Base-by-base conservation (phyloP, 805 yeast genomes). In the Myxozyma melibiosi region DNA sequence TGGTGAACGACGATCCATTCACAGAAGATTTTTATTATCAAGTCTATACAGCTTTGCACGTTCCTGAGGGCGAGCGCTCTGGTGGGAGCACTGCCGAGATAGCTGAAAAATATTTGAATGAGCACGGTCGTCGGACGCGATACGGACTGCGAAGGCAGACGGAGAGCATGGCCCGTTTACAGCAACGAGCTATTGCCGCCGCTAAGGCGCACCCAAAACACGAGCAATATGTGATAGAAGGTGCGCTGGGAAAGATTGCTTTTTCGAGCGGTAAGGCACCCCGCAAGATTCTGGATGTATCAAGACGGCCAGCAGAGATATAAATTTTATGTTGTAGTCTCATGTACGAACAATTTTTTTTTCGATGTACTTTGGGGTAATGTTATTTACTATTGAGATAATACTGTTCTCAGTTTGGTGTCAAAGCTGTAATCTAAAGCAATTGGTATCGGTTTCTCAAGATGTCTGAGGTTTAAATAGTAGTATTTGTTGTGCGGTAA, bases 1-100 rank as follows among this genome's bases (percentile, higher is more conserved):
- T 94, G 73, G 97, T 94, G 48, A 88, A 97, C 9, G 97, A 91
- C 55, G 98, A 94, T 73, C 99, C 99, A 13, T 89, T 88, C 73
- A 90, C 88, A 68, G 99, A 94, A 73, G 99, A 94, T 76, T 94
- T 92, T 69, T 94, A 94, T 70, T 89, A 86, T 68, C 98, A 94
- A 73, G 97, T 94, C 40, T 88, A 83, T 74, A 87, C 91, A 67
- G 83, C 86, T 63, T 77, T 88, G 62, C 85, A 85, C 67, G 78
- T 79, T 13, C 58, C 57, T 16, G 38, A 53, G 35, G 57, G 50
- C 14, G 48, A 50, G 6, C 60, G 39, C 28, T 35, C 34, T 14
- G 57, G 59, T 16, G 54, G 50, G 11, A 55, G 52, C 30, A 51
- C 57, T 16, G 42, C 57, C 2, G 61, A 46, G 31, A 55, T 55